Evolutionary conservation across 768 basidiomycete species (phyloP), one percentile per base, ranked within the genome.

Genomic region (Rhodotorula diobovata): DNA sequence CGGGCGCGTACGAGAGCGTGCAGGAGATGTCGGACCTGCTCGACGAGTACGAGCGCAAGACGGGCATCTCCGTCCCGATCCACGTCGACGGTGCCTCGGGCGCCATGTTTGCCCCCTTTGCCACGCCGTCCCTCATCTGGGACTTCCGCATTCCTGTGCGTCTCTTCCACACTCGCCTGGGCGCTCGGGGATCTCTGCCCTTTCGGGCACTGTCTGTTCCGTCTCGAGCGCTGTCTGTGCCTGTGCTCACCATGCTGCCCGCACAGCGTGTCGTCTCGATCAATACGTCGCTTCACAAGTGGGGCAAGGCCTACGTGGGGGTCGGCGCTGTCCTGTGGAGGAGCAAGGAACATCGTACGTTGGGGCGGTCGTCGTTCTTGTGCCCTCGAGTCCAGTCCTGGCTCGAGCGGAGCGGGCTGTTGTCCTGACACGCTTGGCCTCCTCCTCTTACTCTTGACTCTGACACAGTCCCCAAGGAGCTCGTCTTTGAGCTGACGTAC

Each of bases 21-120:
- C 85, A 90, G 79, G 90, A 88, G 79, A 90, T 96, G 87, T 83
- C 89, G 2, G 87, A 88, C 53, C 83, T 90, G 18, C 71, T 92
- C 79, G 83, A 84, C 81, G 83, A 81, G 64, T 82, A 86, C 70
- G 81, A 87, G 73, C 78, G 60, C 30, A 76, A 80, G 70, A 84
- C 83, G 0, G 84, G 84, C n/a, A 81, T 78, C 70, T 79, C 79
- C 59, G 81, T 84, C 43, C 83, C 85, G 32, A 88, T 89, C 65
- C 84, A 84, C 69, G 87, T 86, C 39, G 87, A 87, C 72, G 87
- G 82, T 14, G 87, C 87, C 15, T 85, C 84, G 10, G 85, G 86
- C 23, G 88, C 84, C 0, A 87, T 89, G 77, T 82, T 87, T 59
- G 87, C 87, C 20, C 87, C 86, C 6, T 88, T 87, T 77, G 86